Base-by-base conservation (phyloP, 805 yeast genomes). In the Cephaloascus fragrans region DNA sequence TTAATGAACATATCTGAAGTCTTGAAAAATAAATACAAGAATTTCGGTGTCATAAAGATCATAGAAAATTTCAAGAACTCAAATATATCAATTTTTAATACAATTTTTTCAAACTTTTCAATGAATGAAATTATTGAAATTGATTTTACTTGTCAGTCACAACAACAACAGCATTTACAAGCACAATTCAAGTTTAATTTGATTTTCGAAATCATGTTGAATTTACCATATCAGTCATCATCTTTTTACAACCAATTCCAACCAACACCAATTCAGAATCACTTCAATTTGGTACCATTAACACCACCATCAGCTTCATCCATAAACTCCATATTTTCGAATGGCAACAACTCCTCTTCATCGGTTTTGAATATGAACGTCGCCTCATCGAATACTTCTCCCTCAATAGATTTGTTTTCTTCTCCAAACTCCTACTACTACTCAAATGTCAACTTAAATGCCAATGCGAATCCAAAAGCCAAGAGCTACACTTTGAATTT, bases 41-140 rank as follows among this genome's bases (percentile, higher is more conserved):
- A 60, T 23, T 50, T 73, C 37, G 81, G 81, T 1, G 81, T 75
- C 10, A 62, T 72, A n/a, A 69, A 67, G 15, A 77, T 72, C 16
- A 49, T 64, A 18, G 55, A 55, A 43, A 58, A 57, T 46, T 59
- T 54, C 47, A 44, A 59, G 32, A 51, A 44, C 31, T 34, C 42
- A 18, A 39, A 39, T 34, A 34, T 34, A 20, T 8, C 9, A 12
- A 18, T 34, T 8, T 9, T 34, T 6, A 8, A 34, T 12, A 6
- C 36, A 18, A 19, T 34, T 9, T 34, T 34, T 14, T n/a, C n/a
- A n/a, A 23, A 34, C 9, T 8, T 23, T 23, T 12, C 28, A 23
- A 23, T 23, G 6, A 23, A 23, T 23, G 28, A 23, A 8, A 23
- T 23, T 8, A 8, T 23, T 8, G 6, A 6, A 23, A 23, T 23